A percentile compares a stretch with the other conserved stretches of the same genome.
These are phyloP conservation scores for Cryphonectria naterciae DNA, from an alignment of 2,329 filamentous ascomycete genomes.

Conservation along the genomic window DNA sequence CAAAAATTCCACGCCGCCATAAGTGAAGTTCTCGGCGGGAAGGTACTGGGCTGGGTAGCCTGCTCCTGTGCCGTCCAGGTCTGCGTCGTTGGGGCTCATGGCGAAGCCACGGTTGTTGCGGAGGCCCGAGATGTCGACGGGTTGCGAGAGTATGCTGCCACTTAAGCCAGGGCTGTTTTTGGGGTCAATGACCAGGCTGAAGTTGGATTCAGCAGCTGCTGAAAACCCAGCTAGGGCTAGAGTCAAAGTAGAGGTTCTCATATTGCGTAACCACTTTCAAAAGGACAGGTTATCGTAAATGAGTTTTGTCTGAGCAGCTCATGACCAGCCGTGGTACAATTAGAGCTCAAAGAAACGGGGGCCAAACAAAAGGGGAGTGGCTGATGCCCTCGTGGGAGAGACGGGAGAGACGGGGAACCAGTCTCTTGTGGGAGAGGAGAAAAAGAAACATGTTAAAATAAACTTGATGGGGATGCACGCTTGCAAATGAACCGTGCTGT, in stretches of 20 bases:
- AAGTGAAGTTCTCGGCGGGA: conserved; percentile 27
- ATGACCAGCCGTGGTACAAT: not conserved
- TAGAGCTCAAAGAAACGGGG: not conserved
- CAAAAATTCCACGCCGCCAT: conserved; percentile 30
- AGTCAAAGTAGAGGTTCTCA: not conserved
- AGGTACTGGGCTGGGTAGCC: conserved; percentile 30
- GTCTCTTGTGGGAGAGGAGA: not conserved
- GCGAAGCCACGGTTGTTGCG: conserved; percentile 31
- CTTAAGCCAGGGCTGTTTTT: conserved; percentile 25
- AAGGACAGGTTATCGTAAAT: too few relatives aligned
- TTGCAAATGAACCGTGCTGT: conserved; percentile 12
- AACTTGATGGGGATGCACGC: not conserved
- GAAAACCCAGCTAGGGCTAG: conserved; percentile 1
- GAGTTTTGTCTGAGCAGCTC: not conserved
- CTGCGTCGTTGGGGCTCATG: conserved; percentile 28
- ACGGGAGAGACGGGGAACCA: not conserved
- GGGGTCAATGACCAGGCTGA: conserved; percentile 24
- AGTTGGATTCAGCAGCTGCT: not conserved
- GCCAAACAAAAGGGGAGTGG: not conserved
- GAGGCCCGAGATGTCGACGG: conserved; percentile 28
- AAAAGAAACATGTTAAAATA: not conserved
- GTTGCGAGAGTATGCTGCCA: conserved; percentile 18
- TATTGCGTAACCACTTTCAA: not conserved
- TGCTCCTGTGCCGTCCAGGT: conserved; percentile 31
- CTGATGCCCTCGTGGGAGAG: not conserved